These are phyloP conservation scores for Pestalotiopsis sp. DNA, from an alignment of 2,329 filamentous ascomycete genomes.

Conservation along the genomic window DNA sequence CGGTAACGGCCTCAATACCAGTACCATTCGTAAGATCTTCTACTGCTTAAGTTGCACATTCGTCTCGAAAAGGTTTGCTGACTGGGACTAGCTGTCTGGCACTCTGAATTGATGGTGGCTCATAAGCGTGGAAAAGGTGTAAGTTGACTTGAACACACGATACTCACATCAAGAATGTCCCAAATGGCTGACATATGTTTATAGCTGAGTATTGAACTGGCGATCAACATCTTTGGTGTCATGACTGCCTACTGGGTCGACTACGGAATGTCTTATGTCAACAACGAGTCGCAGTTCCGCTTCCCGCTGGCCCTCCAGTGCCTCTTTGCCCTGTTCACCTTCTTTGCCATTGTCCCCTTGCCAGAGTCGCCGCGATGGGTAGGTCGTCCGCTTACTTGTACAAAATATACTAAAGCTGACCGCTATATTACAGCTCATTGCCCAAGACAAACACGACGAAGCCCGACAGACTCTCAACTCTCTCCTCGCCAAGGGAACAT, in stretches of 20 bases:
- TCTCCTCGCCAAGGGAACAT: background rate
- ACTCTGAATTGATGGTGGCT: conserved; percentile 38
- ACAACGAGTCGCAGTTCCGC: conserved; percentile 41
- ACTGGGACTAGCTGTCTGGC: conserved; percentile 34
- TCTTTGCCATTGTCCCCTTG: conserved; percentile 19
- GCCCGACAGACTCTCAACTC: background rate
- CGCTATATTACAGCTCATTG: background rate
- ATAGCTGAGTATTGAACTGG: conserved; percentile 29
- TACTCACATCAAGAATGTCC: too few relatives aligned
- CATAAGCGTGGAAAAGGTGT: conserved; percentile 16
- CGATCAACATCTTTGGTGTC: conserved; percentile 41
- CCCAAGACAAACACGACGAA: conserved; percentile 7
- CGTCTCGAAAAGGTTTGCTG: background rate
- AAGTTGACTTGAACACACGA: too few relatives aligned
- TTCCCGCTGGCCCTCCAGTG: conserved; percentile 49
- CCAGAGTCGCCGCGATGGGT: conserved; percentile 9
- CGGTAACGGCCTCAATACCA: conserved; percentile 48
- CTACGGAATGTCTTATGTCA: conserved; percentile 39
- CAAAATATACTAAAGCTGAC: background rate
- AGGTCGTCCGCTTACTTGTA: background rate
- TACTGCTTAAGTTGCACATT: conserved; percentile 28
- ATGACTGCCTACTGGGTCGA: conserved; percentile 39
- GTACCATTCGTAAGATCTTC: conserved; percentile 21
- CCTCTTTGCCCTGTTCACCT: conserved; percentile 39
- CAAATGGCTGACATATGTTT: background rate